Percentiles rank a stretch among this genome's conserved stretches.
Conservation (phyloP, 208 protist genomes). For the Leishmania tropica region DNA sequence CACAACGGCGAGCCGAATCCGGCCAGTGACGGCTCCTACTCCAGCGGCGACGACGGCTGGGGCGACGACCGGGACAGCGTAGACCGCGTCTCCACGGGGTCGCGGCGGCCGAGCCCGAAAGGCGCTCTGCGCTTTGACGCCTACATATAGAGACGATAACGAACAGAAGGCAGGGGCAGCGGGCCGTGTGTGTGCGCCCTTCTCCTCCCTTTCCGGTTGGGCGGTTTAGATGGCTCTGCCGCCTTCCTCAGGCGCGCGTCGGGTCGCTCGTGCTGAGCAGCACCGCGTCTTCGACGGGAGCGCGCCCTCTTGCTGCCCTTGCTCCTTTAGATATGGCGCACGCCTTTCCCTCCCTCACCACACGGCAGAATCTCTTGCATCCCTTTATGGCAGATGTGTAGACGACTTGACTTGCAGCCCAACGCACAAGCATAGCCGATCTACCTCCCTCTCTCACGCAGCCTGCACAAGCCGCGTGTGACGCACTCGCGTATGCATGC, state of each 20-base stretch:
- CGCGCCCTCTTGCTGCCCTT: too few relatives aligned
- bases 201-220: neutral
- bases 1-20: neutral
- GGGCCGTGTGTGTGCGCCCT: neutral
- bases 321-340: too few relatives aligned
- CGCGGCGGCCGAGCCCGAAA: conserved; percentile 19
- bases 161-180: too few relatives aligned
- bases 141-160: conserved; percentile 40
- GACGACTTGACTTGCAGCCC: neutral
- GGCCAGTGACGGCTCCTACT: conserved; percentile 2
- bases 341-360: neutral
- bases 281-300: too few relatives aligned
- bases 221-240: neutral
- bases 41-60: neutral
- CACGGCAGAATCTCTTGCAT: neutral
- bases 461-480: too few relatives aligned
- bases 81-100: conserved; percentile 17
- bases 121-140: conserved; percentile 34
- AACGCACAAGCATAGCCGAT: neutral
- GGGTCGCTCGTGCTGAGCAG: too few relatives aligned
- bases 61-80: conserved; percentile 2
- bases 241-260: neutral
- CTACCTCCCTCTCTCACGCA: neutral
- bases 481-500: too few relatives aligned
- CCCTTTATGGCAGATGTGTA: neutral